These are phyloP conservation scores for Ephemerocybe angulata DNA, from an alignment of 768 basidiomycete genomes.

Conservation along the genomic window DNA sequence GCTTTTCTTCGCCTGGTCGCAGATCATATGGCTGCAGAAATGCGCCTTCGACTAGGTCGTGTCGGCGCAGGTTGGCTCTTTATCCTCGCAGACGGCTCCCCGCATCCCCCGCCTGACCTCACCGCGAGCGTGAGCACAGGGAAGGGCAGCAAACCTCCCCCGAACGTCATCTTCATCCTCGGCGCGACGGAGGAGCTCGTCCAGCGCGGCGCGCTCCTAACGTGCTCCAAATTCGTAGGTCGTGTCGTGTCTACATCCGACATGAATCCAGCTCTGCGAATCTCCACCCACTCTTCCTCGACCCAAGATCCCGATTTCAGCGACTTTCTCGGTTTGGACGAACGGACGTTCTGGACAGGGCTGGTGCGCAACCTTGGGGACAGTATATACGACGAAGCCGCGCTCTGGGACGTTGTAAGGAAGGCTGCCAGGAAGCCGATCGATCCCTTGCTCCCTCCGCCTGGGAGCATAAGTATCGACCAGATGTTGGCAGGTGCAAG, in stretches of 20 bases:
- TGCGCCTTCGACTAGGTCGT: constrained; percentile 37
- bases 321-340: constrained; percentile 10
- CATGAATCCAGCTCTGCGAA: constrained; percentile 20
- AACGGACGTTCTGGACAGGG: constrained; percentile 34
- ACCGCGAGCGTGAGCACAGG: constrained; percentile 17
- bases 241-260: constrained; percentile 39
- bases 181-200: constrained; percentile 54
- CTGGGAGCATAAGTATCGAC: constrained; percentile 58
- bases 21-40: constrained; percentile 37
- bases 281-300: constrained; percentile 5
- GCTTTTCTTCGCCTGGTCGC: constrained; percentile 57
- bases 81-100: constrained; percentile 40
- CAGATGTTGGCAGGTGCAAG: constrained; percentile 57
- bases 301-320: not conserved
- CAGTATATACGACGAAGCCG: constrained; percentile 57
- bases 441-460: constrained; percentile 60
- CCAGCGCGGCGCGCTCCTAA: constrained; percentile 64
- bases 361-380: constrained; percentile 52
- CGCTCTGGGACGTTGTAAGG: constrained; percentile 67
- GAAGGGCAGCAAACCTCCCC: not conserved
- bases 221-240: constrained; percentile 66
- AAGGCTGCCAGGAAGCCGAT: constrained; percentile 58
- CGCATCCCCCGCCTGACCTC: constrained; percentile 17
- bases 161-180: constrained; percentile 48
- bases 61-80: constrained; percentile 45